Evolutionary conservation across 345 rosid species (phyloP), one percentile per base, ranked within the genome.

Genomic region (Murraya koenigii): DNA sequence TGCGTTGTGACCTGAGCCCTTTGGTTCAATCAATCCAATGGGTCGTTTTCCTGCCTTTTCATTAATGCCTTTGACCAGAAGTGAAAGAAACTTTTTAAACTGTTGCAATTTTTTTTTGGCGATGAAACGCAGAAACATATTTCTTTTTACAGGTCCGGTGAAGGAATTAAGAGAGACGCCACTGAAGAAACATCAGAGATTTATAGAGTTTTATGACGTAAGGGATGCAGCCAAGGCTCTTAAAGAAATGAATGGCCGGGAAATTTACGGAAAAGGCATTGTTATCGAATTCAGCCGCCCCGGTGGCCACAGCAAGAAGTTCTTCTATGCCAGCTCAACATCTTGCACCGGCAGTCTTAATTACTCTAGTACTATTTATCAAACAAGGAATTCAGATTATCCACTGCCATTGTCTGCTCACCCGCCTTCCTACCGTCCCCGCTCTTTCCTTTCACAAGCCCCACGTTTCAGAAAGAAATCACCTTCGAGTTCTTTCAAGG

Each of bases 121-220:
- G 20, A n/a, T 68, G 72, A 41, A 70, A 49, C 54, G 49, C 49
- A 13, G 17, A 44, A 44, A 13, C 13, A 44, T 44, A 44, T 3
- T 13, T 44, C 49, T 44, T 44, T 44, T 66, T 71, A 30, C 70
- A 95, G 99, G 99, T 52, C 75, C 81, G 3, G 91, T 96, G 67
- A 96, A 90, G 84, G 97, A 96, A 81, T 41, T 91, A 59, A 84
- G 99, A 77, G 99, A 91, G 83, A 96, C 99, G 2, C 99, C 99
- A 13, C 81, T 73, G 61, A 96, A 96, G 87, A 94, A 84, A 80
- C 91, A 89, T 64, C 99, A 96, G 38, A 85, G 91, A 74, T 96
- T 96, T 60, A 77, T 96, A 0, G 99, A 96, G 90, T 96, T 88
- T 69, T 91, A 83, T 76, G 99, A 96, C 73, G 85, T 92, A 0